Conservation (phyloP, 805 yeast genomes). For the Spathaspora arborariae region DNA sequence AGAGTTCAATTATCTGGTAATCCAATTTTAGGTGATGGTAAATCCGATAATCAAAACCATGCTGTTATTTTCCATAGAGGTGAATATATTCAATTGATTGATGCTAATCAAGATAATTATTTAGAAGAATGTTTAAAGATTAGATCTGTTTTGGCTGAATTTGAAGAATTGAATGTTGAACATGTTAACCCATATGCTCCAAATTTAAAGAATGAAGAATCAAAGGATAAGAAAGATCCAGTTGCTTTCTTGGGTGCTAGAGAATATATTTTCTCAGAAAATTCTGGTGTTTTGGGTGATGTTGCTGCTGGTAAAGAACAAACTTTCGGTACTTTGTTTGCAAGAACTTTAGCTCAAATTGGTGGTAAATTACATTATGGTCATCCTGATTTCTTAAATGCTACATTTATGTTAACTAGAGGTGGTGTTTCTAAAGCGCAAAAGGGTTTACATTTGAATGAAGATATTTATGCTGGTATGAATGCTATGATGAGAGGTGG, state of each 20-base stretch:
- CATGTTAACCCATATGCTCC: slow-evolving; percentile 83
- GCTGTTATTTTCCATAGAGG: slow-evolving; percentile 74
- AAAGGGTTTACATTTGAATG: slow-evolving; percentile 76
- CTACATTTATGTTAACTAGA: slow-evolving; percentile 74
- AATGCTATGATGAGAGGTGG: slow-evolving; percentile 77
- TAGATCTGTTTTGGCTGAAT: slow-evolving; percentile 70
- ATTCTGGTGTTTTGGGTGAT: slow-evolving; percentile 78
- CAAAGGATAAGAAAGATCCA: slow-evolving; percentile 44
- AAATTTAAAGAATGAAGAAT: slow-evolving; percentile 54
- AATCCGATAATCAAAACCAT: slow-evolving; percentile 79
- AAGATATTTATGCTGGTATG: slow-evolving; percentile 86
- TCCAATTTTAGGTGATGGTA: slow-evolving; percentile 83
- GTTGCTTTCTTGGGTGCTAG: slow-evolving; percentile 84
- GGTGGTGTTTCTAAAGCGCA: slow-evolving; percentile 89
- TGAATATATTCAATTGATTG: slow-evolving; percentile 75
- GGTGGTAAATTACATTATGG: slow-evolving; percentile 87
- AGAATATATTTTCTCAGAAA: slow-evolving; percentile 80
- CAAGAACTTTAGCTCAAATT: slow-evolving; percentile 75
- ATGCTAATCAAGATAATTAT: slow-evolving; percentile 82
- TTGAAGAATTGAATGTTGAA: slow-evolving; percentile 58
- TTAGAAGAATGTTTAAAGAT: slow-evolving; percentile 79
- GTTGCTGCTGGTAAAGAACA: slow-evolving; percentile 88
- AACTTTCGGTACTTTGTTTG: slow-evolving; percentile 80
- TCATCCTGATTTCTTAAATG: slow-evolving; percentile 79
- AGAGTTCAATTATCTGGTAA: slow-evolving; percentile 68